Conservation (phyloP, 140 eudicot genomes). For the Senecio squalidus region DNA sequence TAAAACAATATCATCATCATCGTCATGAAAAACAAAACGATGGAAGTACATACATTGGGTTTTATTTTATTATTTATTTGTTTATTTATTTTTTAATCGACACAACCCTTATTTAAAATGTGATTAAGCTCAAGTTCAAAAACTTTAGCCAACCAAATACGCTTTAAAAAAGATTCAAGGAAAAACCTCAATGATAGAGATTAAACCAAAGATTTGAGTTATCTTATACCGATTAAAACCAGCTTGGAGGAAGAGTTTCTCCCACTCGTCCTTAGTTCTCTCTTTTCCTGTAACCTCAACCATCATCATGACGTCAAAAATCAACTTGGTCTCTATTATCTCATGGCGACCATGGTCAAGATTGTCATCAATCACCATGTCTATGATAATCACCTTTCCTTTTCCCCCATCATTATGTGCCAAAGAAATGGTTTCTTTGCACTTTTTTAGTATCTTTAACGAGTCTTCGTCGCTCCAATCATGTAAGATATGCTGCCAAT, state of each 20-base stretch:
- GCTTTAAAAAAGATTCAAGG: conserved; percentile 7
- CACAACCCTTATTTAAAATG: too few species aligned
- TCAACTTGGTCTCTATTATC: conserved; percentile 23
- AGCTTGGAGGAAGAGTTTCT: conserved; percentile 24
- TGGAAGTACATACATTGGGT: too few species aligned
- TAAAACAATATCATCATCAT: too few species aligned
- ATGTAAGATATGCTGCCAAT: conserved; percentile 33
- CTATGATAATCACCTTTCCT: conserved; percentile 36
- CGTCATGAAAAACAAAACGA: too few species aligned
- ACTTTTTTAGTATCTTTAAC: conserved; percentile 25
- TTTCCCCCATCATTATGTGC: conserved; percentile 9
- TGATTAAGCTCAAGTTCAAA: too few species aligned
- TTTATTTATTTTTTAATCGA: too few species aligned
- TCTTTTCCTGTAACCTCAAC: conserved; percentile 25
- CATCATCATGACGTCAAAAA: conserved; percentile 36
- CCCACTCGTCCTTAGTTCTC: conserved; percentile 32
- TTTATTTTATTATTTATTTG: too few species aligned
- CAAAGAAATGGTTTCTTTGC: conserved; percentile 20
- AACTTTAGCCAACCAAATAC: too few species aligned
- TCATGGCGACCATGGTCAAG: conserved; percentile 13
- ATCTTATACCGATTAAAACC: conserved; percentile 23
- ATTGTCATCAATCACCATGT: conserved; percentile 29
- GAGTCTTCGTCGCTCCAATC: conserved; percentile 39
- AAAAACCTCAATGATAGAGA: conserved; percentile 31
- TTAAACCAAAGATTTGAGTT: conserved; percentile 24